A percentile compares a stretch with the other conserved stretches of the same genome.
Evolutionary conservation across 805 yeast genomes (phyloP).

Genomic region (Priceomyces carsonii): DNA sequence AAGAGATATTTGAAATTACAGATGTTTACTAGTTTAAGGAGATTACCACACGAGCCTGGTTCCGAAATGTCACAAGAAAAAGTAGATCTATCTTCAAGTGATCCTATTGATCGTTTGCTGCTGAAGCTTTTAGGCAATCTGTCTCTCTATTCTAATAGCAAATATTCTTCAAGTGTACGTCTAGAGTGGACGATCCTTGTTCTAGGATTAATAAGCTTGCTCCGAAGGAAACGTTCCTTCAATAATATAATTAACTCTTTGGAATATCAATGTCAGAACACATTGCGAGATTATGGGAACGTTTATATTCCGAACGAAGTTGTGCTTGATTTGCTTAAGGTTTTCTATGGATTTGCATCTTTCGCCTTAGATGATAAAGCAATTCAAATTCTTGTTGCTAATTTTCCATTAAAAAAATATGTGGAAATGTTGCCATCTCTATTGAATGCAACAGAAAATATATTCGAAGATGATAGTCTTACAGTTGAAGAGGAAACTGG

Average conservation of each 20-base stretch:
- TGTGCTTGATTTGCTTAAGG: constrained; percentile 7
- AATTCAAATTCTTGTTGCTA: not conserved
- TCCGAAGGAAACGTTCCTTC: constrained; percentile 1
- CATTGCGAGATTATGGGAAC: constrained; percentile 9
- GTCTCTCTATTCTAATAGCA: not conserved
- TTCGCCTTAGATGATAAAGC: not conserved
- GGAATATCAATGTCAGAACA: constrained; percentile 14
- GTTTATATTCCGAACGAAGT: constrained; percentile 3
- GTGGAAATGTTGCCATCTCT: not conserved
- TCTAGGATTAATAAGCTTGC: constrained; percentile 1
- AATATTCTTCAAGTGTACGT: not conserved
- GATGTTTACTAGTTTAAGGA: too few relatives aligned
- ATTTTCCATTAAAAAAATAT: constrained; percentile 1
- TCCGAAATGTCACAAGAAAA: too few relatives aligned
- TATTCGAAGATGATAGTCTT: too few relatives aligned
- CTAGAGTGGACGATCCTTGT: constrained; percentile 7
- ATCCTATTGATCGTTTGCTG: constrained; percentile 1
- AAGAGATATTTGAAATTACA: too few relatives aligned
- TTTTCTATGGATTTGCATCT: constrained; percentile 2
- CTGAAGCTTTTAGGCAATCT: constrained; percentile 6
- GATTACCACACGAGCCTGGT: too few relatives aligned
- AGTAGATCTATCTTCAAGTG: too few relatives aligned
- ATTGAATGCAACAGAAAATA: too few relatives aligned
- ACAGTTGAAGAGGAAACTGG: not conserved
- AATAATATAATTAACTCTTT: constrained; percentile 12